Conservation (phyloP, 495 filamentous ascomycete species). For the Trichoderma asperelloides region DNA sequence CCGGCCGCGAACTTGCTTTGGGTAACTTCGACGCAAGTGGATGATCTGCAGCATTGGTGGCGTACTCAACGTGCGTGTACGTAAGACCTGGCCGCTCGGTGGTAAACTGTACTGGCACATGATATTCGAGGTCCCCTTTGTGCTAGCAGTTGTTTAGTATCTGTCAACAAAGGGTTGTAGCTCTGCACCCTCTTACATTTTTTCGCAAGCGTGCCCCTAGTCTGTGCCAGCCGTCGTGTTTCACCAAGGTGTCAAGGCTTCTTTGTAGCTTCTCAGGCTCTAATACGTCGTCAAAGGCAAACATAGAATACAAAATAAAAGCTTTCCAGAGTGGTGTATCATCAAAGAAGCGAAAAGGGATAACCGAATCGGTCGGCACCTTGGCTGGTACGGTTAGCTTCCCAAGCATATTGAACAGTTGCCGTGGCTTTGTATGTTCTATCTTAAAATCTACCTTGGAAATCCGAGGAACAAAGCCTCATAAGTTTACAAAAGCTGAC, state of each 20-base stretch:
- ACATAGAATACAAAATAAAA: slow-evolving; percentile 28
- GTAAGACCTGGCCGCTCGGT: neutral
- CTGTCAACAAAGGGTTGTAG: neutral
- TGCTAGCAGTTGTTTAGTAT: neutral
- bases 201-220: neutral
- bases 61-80: neutral
- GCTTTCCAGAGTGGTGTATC: slow-evolving; percentile 26
- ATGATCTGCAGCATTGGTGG: neutral
- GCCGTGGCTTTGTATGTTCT: too few species aligned
- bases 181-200: neutral
- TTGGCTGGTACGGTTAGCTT: neutral
- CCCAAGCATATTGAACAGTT: neutral
- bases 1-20: neutral
- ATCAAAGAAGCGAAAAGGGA: slow-evolving; percentile 31
- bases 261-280: slow-evolving; percentile 16
- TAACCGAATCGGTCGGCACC: slow-evolving; percentile 27
- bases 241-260: neutral
- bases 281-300: slow-evolving; percentile 41
- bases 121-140: neutral
- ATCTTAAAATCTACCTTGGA: too few species aligned
- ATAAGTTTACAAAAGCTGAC: too few species aligned
- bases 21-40: neutral
- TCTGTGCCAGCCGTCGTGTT: neutral
- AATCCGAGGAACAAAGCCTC: too few species aligned
- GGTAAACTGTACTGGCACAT: neutral